Conservation (phyloP, 768 basidiomycete species). For the Podaxis carcinomalis region DNA sequence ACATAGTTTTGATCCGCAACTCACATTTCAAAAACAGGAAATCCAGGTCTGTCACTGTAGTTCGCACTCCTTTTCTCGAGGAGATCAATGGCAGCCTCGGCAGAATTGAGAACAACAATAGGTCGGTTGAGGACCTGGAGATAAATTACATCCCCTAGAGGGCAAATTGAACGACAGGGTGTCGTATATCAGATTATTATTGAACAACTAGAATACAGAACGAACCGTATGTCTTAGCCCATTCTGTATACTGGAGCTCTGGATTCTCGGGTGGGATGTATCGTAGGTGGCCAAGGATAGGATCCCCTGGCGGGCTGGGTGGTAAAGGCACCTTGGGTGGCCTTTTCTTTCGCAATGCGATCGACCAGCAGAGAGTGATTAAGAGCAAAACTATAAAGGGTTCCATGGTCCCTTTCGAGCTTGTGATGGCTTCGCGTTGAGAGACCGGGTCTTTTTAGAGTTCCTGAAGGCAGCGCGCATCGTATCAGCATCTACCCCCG, state of each 20-base stretch:
- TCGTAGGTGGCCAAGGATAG: constrained; percentile 1
- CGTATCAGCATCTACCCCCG: not conserved
- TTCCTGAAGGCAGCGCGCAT: not conserved
- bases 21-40: not conserved
- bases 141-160: constrained; percentile 3
- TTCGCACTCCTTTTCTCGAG: constrained; percentile 16
- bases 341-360: not conserved
- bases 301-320: not conserved
- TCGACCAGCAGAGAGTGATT: not conserved
- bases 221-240: constrained; percentile 2
- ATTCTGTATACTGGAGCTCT: not conserved
- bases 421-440: not conserved
- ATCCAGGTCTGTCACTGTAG: constrained; percentile 10
- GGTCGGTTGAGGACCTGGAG: not conserved
- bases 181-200: not conserved
- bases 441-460: not conserved
- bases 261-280: not conserved
- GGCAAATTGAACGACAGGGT: too few species aligned
- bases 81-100: constrained; percentile 15
- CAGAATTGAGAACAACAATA: constrained; percentile 13
- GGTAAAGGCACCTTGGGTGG: not conserved
- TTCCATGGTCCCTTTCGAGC: not conserved
- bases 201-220: not conserved
- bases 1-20: not conserved
- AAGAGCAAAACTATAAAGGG: not conserved